Evolutionary conservation across 73 alveolate genomes (phyloP), one percentile per base, ranked within the genome.

Genomic region (Paramecium octaurelia): DNA sequence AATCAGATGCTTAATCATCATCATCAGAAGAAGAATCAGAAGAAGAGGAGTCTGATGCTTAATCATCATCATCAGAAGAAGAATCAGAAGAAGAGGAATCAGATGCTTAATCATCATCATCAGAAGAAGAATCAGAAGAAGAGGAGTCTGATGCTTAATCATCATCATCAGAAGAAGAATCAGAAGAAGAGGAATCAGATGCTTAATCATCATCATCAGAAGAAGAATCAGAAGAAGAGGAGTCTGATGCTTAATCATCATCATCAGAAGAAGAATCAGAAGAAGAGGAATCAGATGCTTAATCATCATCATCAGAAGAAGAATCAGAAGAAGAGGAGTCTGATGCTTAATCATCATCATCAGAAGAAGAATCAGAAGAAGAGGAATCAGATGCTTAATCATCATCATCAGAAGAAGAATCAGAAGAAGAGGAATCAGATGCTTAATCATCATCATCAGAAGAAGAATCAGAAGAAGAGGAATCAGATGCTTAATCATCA

Each of bases 21-120:
- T 24, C 36, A 24, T 60, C 80, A 0, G 80, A 60, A 31, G 80
- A 60, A 1, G 80, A 60, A 48, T 12, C 64, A 60, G 80, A 60
- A n/a, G 80, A 60, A n/a, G 75, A 58, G 1, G 80, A 60, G 23
- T 60, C 80, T 6, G 80, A 60, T 60, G 80, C 80, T 8, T 0
- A 60, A n/a, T n/a, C n/a, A 10, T 60, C 80, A 21, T 24, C 36
- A 24, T 60, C 80, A 0, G 80, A 60, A 31, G 80, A 64, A 24
- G 83, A 59, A 59, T 21, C 35, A 29, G 83, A 64, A 60, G 80
- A 60, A 64, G 83, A 64, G 10, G 83, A 64, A 24, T 64, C 83
- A 0, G 83, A 64, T 64, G 83, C 83, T 27, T 27, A 64, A n/a
- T n/a, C n/a, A 29, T 64, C 83, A 64, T 27, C 38, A 54, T 54